Conservation (phyloP, 169 alveolate genomes). For the Cryptosporidium andersoni region DNA sequence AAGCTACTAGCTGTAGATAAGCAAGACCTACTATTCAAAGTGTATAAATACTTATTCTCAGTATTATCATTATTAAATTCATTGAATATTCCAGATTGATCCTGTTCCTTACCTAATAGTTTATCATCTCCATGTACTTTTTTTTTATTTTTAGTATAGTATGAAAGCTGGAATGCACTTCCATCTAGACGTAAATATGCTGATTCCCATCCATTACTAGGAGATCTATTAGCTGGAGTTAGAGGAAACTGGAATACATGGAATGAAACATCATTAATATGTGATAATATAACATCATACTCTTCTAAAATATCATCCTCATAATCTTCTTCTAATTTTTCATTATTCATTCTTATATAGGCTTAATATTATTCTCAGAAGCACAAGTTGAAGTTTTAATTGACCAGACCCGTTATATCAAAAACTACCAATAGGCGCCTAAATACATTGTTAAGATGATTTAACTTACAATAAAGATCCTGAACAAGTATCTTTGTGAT, state of each 20-base stretch:
- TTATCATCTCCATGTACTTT: not conserved
- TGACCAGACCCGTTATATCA: not conserved
- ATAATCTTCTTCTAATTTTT: not conserved
- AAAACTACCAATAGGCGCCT: not conserved
- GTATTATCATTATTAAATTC: not conserved
- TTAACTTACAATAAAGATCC: not conserved
- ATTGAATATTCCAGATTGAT: not conserved
- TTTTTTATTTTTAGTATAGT: constrained; percentile 14
- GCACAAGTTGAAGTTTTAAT: not conserved
- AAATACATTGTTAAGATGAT: not conserved
- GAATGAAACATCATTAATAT: constrained; percentile 59
- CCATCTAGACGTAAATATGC: constrained; percentile 65
- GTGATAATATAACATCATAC: constrained; percentile 54
- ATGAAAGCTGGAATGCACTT: constrained; percentile 62
- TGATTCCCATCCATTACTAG: constrained; percentile 49
- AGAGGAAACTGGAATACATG: constrained; percentile 64
- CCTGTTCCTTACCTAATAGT: not conserved
- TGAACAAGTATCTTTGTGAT: not conserved
- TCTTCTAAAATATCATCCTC: constrained; percentile 56
- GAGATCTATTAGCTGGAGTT: constrained; percentile 8
- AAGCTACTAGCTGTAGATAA: constrained; percentile 53
- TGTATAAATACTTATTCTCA: constrained; percentile 20
- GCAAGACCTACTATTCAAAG: constrained; percentile 51
- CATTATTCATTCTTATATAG: not conserved
- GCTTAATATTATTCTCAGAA: no score